These are phyloP conservation scores for Agaricus blazei DNA, from an alignment of 768 basidiomycete species.

Conservation along the genomic window DNA sequence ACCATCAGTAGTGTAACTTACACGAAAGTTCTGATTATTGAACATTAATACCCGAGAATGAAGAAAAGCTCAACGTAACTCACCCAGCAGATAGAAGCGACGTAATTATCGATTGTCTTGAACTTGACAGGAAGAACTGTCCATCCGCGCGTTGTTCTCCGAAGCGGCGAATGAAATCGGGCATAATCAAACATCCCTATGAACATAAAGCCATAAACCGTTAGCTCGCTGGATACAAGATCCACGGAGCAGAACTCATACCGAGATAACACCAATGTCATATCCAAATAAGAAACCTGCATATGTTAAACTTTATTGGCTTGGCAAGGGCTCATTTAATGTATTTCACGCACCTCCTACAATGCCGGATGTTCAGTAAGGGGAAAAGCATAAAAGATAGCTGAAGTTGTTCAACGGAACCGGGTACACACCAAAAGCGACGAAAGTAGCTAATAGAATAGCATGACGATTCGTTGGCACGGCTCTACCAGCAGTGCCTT, in stretches of 20 bases:
- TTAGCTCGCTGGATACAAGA: neutral
- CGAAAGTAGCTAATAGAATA: conserved; percentile 61
- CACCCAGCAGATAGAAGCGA: conserved; percentile 74
- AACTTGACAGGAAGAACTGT: conserved; percentile 45
- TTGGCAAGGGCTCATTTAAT: neutral
- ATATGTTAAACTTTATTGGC: neutral
- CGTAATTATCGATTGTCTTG: conserved; percentile 72
- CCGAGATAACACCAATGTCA: conserved; percentile 75
- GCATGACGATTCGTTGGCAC: conserved; percentile 58
- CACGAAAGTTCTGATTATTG: conserved; percentile 43
- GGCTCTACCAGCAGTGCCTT: conserved; percentile 16
- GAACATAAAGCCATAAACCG: neutral
- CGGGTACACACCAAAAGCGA: conserved; percentile 60
- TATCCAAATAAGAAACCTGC: conserved; percentile 68
- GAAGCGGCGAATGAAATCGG: conserved; percentile 68
- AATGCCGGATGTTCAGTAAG: neutral
- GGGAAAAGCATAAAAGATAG: neutral
- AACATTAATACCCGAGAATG: neutral
- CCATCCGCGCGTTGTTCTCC: conserved; percentile 49
- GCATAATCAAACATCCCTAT: conserved; percentile 77
- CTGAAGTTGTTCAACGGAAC: neutral
- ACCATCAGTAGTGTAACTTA: conserved; percentile 21
- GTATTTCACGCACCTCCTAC: conserved; percentile 21
- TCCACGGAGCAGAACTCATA: conserved; percentile 20
- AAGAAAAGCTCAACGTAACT: conserved; percentile 13